These are phyloP conservation scores for Cynanchum wilfordii DNA, from an alignment of 257 asterid species.

Conservation along the genomic window DNA sequence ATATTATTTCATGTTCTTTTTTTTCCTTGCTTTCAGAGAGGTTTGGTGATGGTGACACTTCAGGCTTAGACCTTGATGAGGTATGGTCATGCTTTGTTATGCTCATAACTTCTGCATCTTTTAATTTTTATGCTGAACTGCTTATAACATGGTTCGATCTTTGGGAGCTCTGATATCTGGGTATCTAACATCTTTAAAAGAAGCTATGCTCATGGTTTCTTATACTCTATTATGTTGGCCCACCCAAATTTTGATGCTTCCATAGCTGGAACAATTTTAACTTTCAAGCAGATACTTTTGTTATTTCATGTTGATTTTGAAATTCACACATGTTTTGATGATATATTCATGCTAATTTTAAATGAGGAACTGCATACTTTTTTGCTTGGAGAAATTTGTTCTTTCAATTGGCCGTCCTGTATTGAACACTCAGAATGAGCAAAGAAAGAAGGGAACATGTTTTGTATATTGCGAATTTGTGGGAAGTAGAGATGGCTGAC, in stretches of 20 bases:
- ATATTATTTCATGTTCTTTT: slow-evolving; percentile 19
- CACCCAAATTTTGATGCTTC: not conserved
- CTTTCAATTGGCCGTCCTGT: not conserved
- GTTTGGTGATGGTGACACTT: slow-evolving; percentile 93
- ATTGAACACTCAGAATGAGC: not conserved
- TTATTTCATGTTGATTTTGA: not conserved
- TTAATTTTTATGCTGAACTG: not conserved
- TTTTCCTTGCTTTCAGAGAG: slow-evolving; percentile 60
- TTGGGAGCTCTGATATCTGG: too few species aligned
- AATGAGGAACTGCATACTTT: not conserved
- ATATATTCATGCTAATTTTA: not conserved
- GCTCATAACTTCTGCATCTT: not conserved
- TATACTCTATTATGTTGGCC: not conserved
- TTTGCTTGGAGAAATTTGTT: not conserved
- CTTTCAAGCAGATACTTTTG: not conserved
- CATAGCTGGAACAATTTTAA: not conserved
- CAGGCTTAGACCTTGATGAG: slow-evolving; percentile 96
- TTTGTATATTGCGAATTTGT: not conserved
- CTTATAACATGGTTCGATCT: too few species aligned
- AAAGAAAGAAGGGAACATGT: not conserved
- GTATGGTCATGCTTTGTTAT: slow-evolving; percentile 31
- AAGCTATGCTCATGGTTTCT: too few species aligned
- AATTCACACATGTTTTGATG: not conserved
- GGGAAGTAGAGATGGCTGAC: not conserved
- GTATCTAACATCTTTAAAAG: too few species aligned